Evolutionary conservation across 1,284 basidiomycete genomes (phyloP).

Genomic region (Moniliophthora roreri): DNA sequence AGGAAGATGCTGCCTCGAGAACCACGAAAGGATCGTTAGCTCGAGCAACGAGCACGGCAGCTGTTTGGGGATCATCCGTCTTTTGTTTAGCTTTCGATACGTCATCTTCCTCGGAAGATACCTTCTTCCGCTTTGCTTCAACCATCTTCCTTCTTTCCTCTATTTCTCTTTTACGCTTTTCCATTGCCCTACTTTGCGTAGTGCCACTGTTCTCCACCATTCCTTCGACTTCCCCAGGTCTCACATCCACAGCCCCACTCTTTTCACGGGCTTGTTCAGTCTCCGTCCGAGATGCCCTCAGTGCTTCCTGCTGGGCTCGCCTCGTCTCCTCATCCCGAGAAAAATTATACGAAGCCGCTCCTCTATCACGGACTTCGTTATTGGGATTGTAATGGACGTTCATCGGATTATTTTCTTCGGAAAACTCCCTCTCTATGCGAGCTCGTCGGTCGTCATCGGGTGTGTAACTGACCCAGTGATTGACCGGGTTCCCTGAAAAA

Average conservation of each 20-base stretch:
- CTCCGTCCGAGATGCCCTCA: conserved; percentile 66
- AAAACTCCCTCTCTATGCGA: conserved; percentile 71
- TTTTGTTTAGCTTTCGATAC: conserved; percentile 4
- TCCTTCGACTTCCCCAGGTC: conserved; percentile 66
- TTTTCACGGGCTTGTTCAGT: conserved; percentile 69
- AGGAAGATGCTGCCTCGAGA: conserved; percentile 38
- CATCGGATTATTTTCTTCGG: conserved; percentile 74
- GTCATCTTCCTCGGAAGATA: conserved; percentile 30
- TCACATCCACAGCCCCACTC: conserved; percentile 54
- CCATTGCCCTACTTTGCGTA: conserved; percentile 59
- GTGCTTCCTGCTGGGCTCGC: conserved; percentile 74
- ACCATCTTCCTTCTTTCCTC: conserved; percentile 76
- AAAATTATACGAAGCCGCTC: conserved; percentile 90
- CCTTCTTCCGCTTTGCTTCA: conserved; percentile 83
- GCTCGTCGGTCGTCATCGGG: conserved; percentile 78
- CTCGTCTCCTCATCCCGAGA: conserved; percentile 79
- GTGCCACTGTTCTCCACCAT: conserved; percentile 42
- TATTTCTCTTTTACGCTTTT: conserved; percentile 77
- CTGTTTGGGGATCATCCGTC: not conserved
- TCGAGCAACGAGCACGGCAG: not conserved
- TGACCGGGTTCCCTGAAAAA: conserved; percentile 67
- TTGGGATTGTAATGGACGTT: conserved; percentile 82
- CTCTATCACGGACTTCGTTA: conserved; percentile 82
- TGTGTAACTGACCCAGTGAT: conserved; percentile 84
- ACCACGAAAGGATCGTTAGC: conserved; percentile 47